Percentiles rank a stretch among this genome's conserved stretches.
These are phyloP conservation scores for Penicillium hordei DNA, from an alignment of 2,329 filamentous ascomycete species.

Conservation along the genomic window DNA sequence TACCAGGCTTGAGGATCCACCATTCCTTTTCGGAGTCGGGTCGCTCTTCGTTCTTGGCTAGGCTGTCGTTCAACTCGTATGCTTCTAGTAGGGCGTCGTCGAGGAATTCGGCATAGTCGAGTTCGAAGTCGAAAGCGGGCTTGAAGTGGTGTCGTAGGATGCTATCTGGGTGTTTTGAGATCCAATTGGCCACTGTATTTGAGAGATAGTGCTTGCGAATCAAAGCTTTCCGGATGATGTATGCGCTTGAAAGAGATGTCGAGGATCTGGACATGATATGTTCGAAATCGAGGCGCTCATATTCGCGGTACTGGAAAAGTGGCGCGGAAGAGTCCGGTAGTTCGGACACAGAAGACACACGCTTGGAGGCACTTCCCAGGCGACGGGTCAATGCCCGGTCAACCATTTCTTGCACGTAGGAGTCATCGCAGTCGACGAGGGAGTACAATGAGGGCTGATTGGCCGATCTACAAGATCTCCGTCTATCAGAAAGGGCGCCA, in stretches of 20 bases:
- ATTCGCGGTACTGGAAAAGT: slow-evolving; percentile 77
- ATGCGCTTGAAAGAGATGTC: slow-evolving; percentile 76
- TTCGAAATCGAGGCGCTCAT: slow-evolving; percentile 85
- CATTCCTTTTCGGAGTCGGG: slow-evolving; percentile 70
- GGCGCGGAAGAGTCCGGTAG: slow-evolving; percentile 49
- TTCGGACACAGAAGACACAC: slow-evolving; percentile 54
- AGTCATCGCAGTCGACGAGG: slow-evolving; percentile 78
- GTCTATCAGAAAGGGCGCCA: slow-evolving; percentile 34
- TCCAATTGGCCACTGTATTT: slow-evolving; percentile 79
- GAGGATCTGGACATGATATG: slow-evolving; percentile 62
- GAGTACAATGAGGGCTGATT: slow-evolving; percentile 59
- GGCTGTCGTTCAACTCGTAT: slow-evolving; percentile 78
- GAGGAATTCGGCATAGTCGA: slow-evolving; percentile 95
- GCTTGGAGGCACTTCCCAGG: slow-evolving; percentile 57
- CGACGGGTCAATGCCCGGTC: slow-evolving; percentile 66
- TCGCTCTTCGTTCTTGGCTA: slow-evolving; percentile 65
- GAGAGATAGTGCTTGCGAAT: slow-evolving; percentile 95
- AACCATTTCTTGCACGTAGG: slow-evolving; percentile 86
- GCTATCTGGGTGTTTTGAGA: slow-evolving; percentile 75
- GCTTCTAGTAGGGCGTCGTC: slow-evolving; percentile 90
- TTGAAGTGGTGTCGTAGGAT: slow-evolving; percentile 70
- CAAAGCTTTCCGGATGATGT: slow-evolving; percentile 91
- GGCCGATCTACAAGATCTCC: slow-evolving; percentile 37
- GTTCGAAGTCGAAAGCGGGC: slow-evolving; percentile 79
- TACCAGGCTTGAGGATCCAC: slow-evolving; percentile 98